Evolutionary conservation across 1,284 basidiomycete species (phyloP).

Genomic region (Moesziomyces sp.): DNA sequence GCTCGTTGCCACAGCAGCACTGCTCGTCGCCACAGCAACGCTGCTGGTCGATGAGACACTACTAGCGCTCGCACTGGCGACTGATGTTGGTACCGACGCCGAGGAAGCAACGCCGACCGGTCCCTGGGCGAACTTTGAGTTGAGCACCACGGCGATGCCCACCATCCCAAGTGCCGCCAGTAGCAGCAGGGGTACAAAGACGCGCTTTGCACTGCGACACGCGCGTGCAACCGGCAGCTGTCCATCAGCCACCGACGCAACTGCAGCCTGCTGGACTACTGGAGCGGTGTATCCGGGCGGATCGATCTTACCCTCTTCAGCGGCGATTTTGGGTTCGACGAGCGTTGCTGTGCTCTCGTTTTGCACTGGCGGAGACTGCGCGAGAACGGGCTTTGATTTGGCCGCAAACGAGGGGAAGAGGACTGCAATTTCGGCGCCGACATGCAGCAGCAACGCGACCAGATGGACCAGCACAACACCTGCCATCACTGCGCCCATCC

Average conservation of each 20-base stretch:
- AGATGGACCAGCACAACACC: conserved; percentile 10
- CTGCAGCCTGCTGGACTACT: neutral
- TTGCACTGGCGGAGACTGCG: neutral
- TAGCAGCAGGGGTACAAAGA: conserved; percentile 16
- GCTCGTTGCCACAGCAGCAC: no score
- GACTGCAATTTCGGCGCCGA: conserved; percentile 16
- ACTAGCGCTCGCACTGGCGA: neutral
- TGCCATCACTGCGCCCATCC: conserved; percentile 18
- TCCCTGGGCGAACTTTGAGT: conserved; percentile 22
- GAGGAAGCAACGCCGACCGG: neutral
- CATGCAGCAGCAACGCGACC: conserved; percentile 15
- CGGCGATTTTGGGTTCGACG: conserved; percentile 1
- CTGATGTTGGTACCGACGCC: neutral
- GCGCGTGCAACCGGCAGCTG: neutral
- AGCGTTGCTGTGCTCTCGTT: conserved; percentile 18
- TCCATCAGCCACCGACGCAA: neutral
- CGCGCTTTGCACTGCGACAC: conserved; percentile 14
- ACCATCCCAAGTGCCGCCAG: conserved; percentile 11
- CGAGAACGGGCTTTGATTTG: neutral
- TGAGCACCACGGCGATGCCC: conserved; percentile 25
- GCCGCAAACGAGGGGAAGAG: conserved; percentile 11
- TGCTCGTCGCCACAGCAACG: no score
- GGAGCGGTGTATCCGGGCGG: conserved; percentile 17
- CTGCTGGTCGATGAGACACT: neutral
- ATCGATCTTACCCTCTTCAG: neutral